Conservation (phyloP, 2,329 filamentous ascomycete genomes). For the Drechslerella coelobrocha region DNA sequence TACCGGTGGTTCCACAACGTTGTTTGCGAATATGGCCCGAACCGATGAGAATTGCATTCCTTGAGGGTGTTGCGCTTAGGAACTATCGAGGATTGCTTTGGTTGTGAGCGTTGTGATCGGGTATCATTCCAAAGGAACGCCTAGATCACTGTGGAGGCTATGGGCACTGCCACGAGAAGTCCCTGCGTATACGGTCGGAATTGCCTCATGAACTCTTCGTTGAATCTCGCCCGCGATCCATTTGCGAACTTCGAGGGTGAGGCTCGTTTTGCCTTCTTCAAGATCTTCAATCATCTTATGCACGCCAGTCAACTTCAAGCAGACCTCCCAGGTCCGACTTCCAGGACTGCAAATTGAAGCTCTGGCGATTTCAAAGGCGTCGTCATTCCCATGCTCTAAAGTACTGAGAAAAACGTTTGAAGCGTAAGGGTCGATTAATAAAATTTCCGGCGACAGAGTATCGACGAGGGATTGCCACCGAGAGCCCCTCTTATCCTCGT, state of each 20-base stretch:
- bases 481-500: slow-evolving; percentile 42
- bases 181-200: slow-evolving; percentile 28
- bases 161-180: slow-evolving; percentile 38
- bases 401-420: slow-evolving; percentile 43
- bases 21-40: too few species aligned
- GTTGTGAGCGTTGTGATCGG: too few species aligned
- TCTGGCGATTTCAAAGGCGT: slow-evolving; percentile 43
- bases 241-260: slow-evolving; percentile 39
- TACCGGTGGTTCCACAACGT: too few species aligned
- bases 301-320: slow-evolving; percentile 44
- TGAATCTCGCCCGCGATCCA: slow-evolving; percentile 48
- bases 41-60: too few species aligned
- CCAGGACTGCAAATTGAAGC: slow-evolving; percentile 34
- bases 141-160: slow-evolving; percentile 40
- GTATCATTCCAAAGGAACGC: slow-evolving; percentile 22
- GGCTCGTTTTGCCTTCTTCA: slow-evolving; percentile 39
- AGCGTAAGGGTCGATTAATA: slow-evolving; percentile 42
- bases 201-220: slow-evolving; percentile 41
- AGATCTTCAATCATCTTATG: slow-evolving; percentile 48
- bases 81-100: background rate
- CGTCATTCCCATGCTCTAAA: slow-evolving; percentile 37
- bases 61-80: background rate
- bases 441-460: slow-evolving; percentile 43
- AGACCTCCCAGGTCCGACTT: slow-evolving; percentile 42
- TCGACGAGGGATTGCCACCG: slow-evolving; percentile 44